These are phyloP conservation scores for Kwoniella sp. DNA, from an alignment of 768 basidiomycete genomes.

Conservation along the genomic window DNA sequence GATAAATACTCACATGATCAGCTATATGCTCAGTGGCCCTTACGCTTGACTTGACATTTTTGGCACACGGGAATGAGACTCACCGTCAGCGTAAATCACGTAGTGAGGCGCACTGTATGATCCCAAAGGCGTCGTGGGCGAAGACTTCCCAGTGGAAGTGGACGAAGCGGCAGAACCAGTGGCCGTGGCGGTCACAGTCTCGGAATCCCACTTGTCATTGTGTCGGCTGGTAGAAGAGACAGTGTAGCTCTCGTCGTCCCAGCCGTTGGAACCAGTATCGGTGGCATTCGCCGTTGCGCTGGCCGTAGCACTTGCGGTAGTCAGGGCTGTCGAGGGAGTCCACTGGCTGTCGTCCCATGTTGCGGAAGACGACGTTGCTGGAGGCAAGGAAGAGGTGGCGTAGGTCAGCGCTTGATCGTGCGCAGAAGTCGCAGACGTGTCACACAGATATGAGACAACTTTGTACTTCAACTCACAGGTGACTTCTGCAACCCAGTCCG, in stretches of 20 bases:
- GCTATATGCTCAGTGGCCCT: too few relatives aligned
- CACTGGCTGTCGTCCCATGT: background rate
- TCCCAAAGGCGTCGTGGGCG: slow-evolving; percentile 1
- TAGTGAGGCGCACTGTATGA: slow-evolving; percentile 37
- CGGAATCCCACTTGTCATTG: slow-evolving; percentile 10
- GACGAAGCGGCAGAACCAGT: slow-evolving; percentile 8
- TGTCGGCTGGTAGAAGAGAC: slow-evolving; percentile 5
- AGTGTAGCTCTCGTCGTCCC: background rate
- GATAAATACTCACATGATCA: slow-evolving; percentile 2
- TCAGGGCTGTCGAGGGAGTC: background rate
- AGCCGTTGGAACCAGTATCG: background rate
- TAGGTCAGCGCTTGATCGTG: too few relatives aligned
- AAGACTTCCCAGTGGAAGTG: background rate
- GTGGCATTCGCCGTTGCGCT: background rate
- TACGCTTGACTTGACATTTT: too few relatives aligned
- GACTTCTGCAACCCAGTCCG: background rate
- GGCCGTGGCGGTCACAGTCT: slow-evolving; percentile 2
- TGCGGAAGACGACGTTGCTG: too few relatives aligned
- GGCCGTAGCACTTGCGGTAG: slow-evolving; percentile 1
- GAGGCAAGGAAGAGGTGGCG: too few relatives aligned
- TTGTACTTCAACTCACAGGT: too few relatives aligned
- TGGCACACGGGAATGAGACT: too few relatives aligned
- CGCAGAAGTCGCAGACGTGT: too few relatives aligned
- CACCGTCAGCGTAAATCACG: slow-evolving; percentile 48
- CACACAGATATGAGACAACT: too few relatives aligned